Base-by-base conservation (phyloP, 257 asterid species). In the Schizonepeta tenuifolia region DNA sequence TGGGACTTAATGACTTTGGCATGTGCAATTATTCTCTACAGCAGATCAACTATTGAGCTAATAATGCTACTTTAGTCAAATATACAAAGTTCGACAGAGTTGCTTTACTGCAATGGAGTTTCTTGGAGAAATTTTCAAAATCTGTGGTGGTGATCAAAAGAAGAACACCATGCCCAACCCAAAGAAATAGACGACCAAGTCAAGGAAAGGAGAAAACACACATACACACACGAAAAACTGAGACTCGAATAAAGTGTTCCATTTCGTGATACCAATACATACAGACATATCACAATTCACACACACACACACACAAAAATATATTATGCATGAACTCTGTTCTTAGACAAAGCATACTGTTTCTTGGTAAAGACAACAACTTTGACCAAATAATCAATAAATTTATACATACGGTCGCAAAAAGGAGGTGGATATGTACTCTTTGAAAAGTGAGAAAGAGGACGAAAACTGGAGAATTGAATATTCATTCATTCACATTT, bases 11-110 rank as follows among this genome's bases (percentile, higher is more conserved):
- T 3, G 49, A 61, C 2, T 11, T 70, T 24, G 44, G 21, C 67
- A 59, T 26, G n/a, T 59, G 75, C 50, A 43, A 44, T 64, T 22
- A 65, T 43, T 54, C 59, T 53, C 15, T 53, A 21, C 36, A 54
- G 61, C 10, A 4, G 15, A 53, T 22, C 3, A 54, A 54, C 36
- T 54, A 11, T 54, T 55, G 35, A 22, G 35, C 61, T 55, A 22
- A 22, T 55, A 22, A 55, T 22, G 61, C 60, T 10, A 21, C 35
- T 7, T 10, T 21, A 54, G 15, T 21, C 21, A 47, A 49, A 31
- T n/a, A 49, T n/a, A 49, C 54, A 47, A 14, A 47, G 7, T 4
- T 46, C 5, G 51, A 46, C 20, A 1, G 20, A 46, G 51, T 46
- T 31, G 10, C 44, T 40, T 40, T 40, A 13, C 7, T 31, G 36